A percentile compares a stretch with the other conserved stretches of the same genome.
These are phyloP conservation scores for Plasmopara halstedii DNA, from an alignment of 352 stramenopile genomes.

Conservation along the genomic window DNA sequence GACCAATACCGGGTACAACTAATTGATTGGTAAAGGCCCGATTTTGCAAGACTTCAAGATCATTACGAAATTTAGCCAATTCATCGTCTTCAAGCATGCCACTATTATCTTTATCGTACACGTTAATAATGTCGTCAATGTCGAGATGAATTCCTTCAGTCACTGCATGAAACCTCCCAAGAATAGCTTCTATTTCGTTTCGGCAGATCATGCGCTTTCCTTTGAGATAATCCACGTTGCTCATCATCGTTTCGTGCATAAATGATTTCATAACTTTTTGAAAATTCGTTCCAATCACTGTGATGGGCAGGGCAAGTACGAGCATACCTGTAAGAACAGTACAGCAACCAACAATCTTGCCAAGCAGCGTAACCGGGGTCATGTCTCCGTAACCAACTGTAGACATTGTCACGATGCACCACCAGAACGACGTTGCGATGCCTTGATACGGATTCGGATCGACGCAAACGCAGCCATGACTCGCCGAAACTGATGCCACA, in stretches of 20 bases:
- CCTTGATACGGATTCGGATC: slow-evolving; percentile 79
- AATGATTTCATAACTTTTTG: slow-evolving; percentile 81
- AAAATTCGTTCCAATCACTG: slow-evolving; percentile 85
- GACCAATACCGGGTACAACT: slow-evolving; percentile 16
- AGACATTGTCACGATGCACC: slow-evolving; percentile 89
- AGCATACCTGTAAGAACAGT: slow-evolving; percentile 81
- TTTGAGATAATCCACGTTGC: slow-evolving; percentile 67
- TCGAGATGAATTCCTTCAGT: slow-evolving; percentile 66
- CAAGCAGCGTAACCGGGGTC: slow-evolving; percentile 60
- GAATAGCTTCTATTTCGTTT: slow-evolving; percentile 65
- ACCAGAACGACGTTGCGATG: slow-evolving; percentile 82
- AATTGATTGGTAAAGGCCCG: slow-evolving; percentile 40
- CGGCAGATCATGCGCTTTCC: slow-evolving; percentile 63
- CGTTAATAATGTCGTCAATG: slow-evolving; percentile 70
- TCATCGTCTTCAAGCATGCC: slow-evolving; percentile 72
- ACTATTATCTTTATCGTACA: slow-evolving; percentile 75
- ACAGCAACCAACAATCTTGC: slow-evolving; percentile 63
- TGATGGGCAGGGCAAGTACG: slow-evolving; percentile 84
- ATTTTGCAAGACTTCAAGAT: slow-evolving; percentile 68
- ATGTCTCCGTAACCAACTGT: slow-evolving; percentile 87
- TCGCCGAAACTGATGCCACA: slow-evolving; percentile 9
- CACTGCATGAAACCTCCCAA: slow-evolving; percentile 64
- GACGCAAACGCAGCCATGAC: slow-evolving; percentile 36
- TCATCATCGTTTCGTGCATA: slow-evolving; percentile 72
- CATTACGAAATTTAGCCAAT: slow-evolving; percentile 55